These are phyloP conservation scores for Huntiella savannae DNA, from an alignment of 2,329 filamentous ascomycete species.

Conservation along the genomic window DNA sequence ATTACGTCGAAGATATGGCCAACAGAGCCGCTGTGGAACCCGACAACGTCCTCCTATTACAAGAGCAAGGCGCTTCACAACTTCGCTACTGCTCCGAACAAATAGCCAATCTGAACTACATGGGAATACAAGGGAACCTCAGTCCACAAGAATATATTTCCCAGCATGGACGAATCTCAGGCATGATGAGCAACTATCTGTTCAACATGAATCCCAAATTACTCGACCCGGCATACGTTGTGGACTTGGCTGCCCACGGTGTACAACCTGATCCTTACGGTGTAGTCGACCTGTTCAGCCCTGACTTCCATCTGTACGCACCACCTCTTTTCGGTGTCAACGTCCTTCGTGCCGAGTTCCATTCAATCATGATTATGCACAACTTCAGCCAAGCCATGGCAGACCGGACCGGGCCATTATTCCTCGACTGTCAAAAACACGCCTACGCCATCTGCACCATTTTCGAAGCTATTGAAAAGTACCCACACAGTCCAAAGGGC, in stretches of 20 bases:
- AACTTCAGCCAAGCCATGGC: constrained; percentile 48
- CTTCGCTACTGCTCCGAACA: constrained; percentile 60
- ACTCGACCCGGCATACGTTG: constrained; percentile 36
- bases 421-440: constrained; percentile 36
- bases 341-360: constrained; percentile 55
- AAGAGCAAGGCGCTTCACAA: constrained; percentile 46
- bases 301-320: constrained; percentile 52
- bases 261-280: constrained; percentile 17
- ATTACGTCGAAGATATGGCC: constrained; percentile 28
- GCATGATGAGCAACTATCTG: constrained; percentile 34
- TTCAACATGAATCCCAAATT: constrained; percentile 33
- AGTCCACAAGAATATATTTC: constrained; percentile 41
- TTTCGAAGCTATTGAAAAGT: constrained; percentile 59
- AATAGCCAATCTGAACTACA: constrained; percentile 59
- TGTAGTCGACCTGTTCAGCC: constrained; percentile 51
- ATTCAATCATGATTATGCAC: constrained; percentile 64
- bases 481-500: constrained; percentile 50
- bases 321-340: constrained; percentile 57
- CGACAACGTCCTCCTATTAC: constrained; percentile 34
- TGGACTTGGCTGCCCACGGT: constrained; percentile 36
- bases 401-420: constrained; percentile 29
- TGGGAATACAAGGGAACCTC: constrained; percentile 44
- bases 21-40: background rate
- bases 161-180: constrained; percentile 38
- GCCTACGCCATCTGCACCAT: constrained; percentile 57